Conservation (phyloP, 2,329 filamentous ascomycete genomes). For the Pyrenophora seminiperda region DNA sequence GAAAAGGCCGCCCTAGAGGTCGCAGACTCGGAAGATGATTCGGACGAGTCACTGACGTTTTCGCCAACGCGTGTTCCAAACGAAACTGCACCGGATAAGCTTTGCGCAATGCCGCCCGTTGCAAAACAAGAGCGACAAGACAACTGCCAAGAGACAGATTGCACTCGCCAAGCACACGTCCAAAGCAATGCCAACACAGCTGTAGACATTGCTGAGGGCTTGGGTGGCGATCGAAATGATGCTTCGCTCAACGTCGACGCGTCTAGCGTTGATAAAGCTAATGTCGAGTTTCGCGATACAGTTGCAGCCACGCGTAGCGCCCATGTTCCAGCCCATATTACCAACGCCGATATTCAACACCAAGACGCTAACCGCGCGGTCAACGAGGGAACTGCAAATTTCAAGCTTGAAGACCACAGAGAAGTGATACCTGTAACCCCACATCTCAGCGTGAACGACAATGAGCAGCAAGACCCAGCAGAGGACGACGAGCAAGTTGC, state of each 20-base stretch:
- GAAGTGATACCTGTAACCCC: neutral
- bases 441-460: neutral
- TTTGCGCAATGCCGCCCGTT: slow-evolving; percentile 18
- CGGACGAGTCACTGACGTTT: slow-evolving; percentile 39
- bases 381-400: neutral
- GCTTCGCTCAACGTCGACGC: slow-evolving; percentile 16
- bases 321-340: neutral
- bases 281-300: slow-evolving; percentile 11
- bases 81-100: slow-evolving; percentile 27
- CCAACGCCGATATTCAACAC: neutral
- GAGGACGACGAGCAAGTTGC: neutral
- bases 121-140: slow-evolving; percentile 30
- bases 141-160: slow-evolving; percentile 18
- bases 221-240: slow-evolving; percentile 17
- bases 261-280: slow-evolving; percentile 11
- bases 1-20: slow-evolving; percentile 29
- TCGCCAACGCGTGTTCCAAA: slow-evolving; percentile 27
- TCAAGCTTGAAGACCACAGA: neutral
- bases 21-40: slow-evolving; percentile 44
- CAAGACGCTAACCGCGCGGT: neutral
- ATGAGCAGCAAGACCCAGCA: neutral
- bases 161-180: slow-evolving; percentile 21
- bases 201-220: slow-evolving; percentile 14
- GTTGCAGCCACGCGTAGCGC: too few species aligned
- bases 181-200: slow-evolving; percentile 13